Evolutionary conservation across 176 grass and related monocot species (phyloP).

Genomic region (Oryza glaberrima): DNA sequence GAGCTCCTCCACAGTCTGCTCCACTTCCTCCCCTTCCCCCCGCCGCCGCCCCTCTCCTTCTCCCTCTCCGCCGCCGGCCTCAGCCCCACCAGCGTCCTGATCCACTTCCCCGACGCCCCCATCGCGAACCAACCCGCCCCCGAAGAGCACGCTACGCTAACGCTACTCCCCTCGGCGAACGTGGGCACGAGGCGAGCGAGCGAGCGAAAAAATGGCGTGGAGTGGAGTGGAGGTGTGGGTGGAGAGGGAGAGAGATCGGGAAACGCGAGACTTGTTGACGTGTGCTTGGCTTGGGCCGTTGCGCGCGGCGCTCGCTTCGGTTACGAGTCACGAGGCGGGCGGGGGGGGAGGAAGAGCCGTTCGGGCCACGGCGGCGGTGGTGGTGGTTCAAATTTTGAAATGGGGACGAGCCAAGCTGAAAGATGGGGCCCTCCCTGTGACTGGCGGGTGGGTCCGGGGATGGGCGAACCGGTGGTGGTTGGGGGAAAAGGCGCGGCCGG

Average conservation of each 20-base stretch:
- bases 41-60: slow-evolving; percentile 34
- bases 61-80: slow-evolving; percentile 46
- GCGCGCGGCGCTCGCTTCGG: slow-evolving; percentile 16
- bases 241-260: not conserved
- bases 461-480: not conserved
- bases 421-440: not conserved
- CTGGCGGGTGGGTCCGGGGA: slow-evolving; percentile 23
- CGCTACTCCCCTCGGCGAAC: not conserved
- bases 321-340: slow-evolving; percentile 8
- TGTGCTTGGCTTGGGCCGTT: slow-evolving; percentile 30
- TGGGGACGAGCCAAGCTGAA: not conserved
- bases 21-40: slow-evolving; percentile 66
- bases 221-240: not conserved
- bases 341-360: slow-evolving; percentile 14
- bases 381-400: slow-evolving; percentile 46
- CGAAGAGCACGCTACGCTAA: not conserved
- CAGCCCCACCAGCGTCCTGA: slow-evolving; percentile 67
- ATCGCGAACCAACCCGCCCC: slow-evolving; percentile 27
- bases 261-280: slow-evolving; percentile 29
- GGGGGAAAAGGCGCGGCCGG: not conserved
- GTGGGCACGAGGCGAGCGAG: not conserved
- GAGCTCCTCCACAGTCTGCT: slow-evolving; percentile 70
- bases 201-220: slow-evolving; percentile 5
- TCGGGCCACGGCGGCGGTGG: not conserved
- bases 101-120: slow-evolving; percentile 83